Conservation (phyloP, 805 yeast genomes). For the Kurtzmaniella fragi region DNA sequence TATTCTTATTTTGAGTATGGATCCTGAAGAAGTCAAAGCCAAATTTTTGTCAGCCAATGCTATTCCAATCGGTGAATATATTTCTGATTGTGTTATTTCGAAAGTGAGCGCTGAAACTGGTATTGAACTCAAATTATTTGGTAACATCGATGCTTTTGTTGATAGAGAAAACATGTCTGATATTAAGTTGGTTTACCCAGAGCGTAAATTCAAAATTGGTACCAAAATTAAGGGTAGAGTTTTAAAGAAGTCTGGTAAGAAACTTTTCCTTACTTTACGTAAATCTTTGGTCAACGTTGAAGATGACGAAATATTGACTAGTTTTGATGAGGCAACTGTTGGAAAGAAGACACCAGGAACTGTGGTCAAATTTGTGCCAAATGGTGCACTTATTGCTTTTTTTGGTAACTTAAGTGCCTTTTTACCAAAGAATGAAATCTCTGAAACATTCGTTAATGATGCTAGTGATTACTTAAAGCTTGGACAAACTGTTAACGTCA, state of each 20-base stretch:
- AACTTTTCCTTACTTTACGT: slow-evolving; percentile 65
- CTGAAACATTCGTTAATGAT: slow-evolving; percentile 76
- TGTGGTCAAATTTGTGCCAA: slow-evolving; percentile 61
- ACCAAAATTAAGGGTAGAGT: slow-evolving; percentile 74
- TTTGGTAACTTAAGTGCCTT: slow-evolving; percentile 76
- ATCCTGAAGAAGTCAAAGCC: slow-evolving; percentile 58
- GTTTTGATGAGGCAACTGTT: slow-evolving; percentile 32
- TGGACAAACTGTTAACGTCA: slow-evolving; percentile 79
- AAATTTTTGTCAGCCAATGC: slow-evolving; percentile 66
- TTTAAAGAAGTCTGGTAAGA: slow-evolving; percentile 44
- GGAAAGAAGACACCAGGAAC: slow-evolving; percentile 65
- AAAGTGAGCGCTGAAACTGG: slow-evolving; percentile 49
- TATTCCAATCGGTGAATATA: slow-evolving; percentile 67
- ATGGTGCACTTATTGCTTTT: slow-evolving; percentile 81
- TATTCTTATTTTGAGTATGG: slow-evolving; percentile 60
- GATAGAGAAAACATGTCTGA: slow-evolving; percentile 78
- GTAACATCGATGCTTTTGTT: slow-evolving; percentile 69
- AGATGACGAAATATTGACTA: slow-evolving; percentile 45
- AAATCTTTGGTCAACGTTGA: slow-evolving; percentile 74
- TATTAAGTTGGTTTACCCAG: slow-evolving; percentile 79
- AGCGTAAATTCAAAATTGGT: slow-evolving; percentile 85
- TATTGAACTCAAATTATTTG: slow-evolving; percentile 59
- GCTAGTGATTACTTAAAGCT: slow-evolving; percentile 74
- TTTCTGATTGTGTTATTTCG: slow-evolving; percentile 48
- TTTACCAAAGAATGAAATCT: slow-evolving; percentile 82